Evolutionary conservation across 345 rosid species (phyloP).

Genomic region (Sisymbrium irio): DNA sequence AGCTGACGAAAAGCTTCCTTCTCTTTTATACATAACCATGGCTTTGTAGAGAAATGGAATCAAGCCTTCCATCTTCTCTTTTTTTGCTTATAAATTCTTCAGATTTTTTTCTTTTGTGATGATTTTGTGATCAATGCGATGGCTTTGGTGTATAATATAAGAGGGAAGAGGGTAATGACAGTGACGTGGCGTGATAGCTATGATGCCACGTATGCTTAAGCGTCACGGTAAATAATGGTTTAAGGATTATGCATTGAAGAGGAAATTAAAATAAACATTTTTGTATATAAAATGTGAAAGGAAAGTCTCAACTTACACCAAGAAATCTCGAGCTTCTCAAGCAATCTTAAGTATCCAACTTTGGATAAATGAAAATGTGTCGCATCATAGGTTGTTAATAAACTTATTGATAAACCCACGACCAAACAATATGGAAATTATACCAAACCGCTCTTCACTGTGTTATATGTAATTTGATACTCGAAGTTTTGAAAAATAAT

Average conservation of each 20-base stretch:
- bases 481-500: background rate
- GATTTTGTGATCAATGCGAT: constrained; percentile 23
- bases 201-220: constrained; percentile 35
- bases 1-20: constrained; percentile 32
- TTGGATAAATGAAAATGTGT: background rate
- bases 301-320: constrained; percentile 30
- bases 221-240: constrained; percentile 33
- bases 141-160: constrained; percentile 22
- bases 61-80: constrained; percentile 37
- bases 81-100: background rate
- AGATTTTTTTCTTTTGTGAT: background rate
- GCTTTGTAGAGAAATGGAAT: constrained; percentile 40
- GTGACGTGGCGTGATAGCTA: constrained; percentile 29
- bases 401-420: background rate
- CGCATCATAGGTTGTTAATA: background rate
- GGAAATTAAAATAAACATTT: background rate
- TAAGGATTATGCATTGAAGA: constrained; percentile 25
- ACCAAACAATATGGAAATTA: background rate
- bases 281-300: constrained; percentile 24
- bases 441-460: too few relatives aligned
- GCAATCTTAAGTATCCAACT: background rate
- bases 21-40: constrained; percentile 29
- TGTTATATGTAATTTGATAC: too few relatives aligned
- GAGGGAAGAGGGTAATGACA: constrained; percentile 5
- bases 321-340: constrained; percentile 5